Percentiles rank a stretch among this genome's conserved stretches.
phyloP scores from a whole-genome alignment of 2,329 filamentous ascomycete genomes.

The Penicillium italicum region DNA sequence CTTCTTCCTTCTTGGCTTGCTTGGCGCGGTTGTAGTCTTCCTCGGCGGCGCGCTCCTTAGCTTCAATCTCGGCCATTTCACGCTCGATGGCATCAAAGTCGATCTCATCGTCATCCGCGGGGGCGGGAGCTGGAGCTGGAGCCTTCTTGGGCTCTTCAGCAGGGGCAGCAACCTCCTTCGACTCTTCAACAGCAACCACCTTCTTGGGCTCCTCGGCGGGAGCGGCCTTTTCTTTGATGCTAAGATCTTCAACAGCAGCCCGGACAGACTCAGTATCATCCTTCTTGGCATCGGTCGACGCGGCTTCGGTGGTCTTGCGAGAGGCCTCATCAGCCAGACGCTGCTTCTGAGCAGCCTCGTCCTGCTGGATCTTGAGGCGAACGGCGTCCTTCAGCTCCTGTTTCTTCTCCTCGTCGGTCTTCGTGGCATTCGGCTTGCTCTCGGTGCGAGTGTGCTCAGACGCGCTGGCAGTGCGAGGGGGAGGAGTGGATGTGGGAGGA shows the following conservation, averaged over 20 bases:
- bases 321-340: constrained; percentile 47
- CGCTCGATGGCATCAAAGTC: constrained; percentile 48
- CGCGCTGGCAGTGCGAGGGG: constrained; percentile 68
- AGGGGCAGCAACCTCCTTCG: constrained; percentile 19
- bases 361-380: constrained; percentile 54
- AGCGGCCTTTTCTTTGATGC: constrained; percentile 30
- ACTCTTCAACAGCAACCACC: constrained; percentile 13
- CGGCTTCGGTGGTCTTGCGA: constrained; percentile 41
- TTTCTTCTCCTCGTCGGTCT: constrained; percentile 77
- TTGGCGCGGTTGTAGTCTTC: constrained; percentile 64
- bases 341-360: constrained; percentile 51
- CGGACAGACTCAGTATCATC: constrained; percentile 35
- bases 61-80: constrained; percentile 47
- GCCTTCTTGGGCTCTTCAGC: constrained; percentile 18
- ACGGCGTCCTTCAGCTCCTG: constrained; percentile 64
- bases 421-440: constrained; percentile 56
- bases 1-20: constrained; percentile 65
- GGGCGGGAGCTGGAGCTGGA: constrained; percentile 24
- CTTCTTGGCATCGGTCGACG: constrained; percentile 36
- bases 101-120: constrained; percentile 42
- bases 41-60: constrained; percentile 45
- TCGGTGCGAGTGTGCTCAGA: constrained; percentile 68
- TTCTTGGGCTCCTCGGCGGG: constrained; percentile 24
- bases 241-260: constrained; percentile 32
- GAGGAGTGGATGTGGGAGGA: constrained; percentile 73